Base-by-base conservation (phyloP, 352 stramenopile species). In the Discostella stelligera region DNA sequence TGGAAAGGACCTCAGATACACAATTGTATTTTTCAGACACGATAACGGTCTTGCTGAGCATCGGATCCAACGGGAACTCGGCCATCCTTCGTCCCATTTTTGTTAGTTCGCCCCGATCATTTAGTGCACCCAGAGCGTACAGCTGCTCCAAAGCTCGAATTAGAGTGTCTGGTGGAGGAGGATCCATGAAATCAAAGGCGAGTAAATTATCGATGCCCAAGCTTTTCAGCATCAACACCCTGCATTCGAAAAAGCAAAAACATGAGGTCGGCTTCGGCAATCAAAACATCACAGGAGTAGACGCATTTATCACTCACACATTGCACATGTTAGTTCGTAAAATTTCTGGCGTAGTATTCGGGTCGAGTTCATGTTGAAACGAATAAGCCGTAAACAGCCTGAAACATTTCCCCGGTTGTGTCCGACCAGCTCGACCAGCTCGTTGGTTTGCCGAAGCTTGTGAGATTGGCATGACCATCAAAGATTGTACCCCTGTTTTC, bases 111-210 rank as follows among this genome's bases (percentile, higher is more conserved):
- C 97, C 98, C 25, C 95, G 83, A 73, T 98, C 96, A 82, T 99
- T 99, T 8, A 99, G 86, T 30, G 98, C 97, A n/a, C 97, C 97
- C 7, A 99, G 91, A 3, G 97, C 97, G 81, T 99, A 99, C 6
- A 99, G 89, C 82, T 99, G 95, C 84, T 99, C 96, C 6, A 99
- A 89, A 13, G 97, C 96, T 14, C 96, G 92, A 70, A 99, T 99
- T 14, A 99, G 89, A 16, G 97, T 97, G 86, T 99, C 98, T 49
- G 98, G 94, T 3, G 98, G 97, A 16, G 98, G 98, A 16, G 96
- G 93, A 85, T 99, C 97, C 96, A 99, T 99, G 74, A 99, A 99
- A 86, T 99, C 98, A 75, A 99, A 99, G 78, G 99, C 90, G 18
- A 99, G 83, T 58, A 99, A 82, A 84, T 99, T 96, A 79, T 99